phyloP scores from a whole-genome alignment of 1,139 yeast species.

The Suhomyces coccinellae region DNA sequence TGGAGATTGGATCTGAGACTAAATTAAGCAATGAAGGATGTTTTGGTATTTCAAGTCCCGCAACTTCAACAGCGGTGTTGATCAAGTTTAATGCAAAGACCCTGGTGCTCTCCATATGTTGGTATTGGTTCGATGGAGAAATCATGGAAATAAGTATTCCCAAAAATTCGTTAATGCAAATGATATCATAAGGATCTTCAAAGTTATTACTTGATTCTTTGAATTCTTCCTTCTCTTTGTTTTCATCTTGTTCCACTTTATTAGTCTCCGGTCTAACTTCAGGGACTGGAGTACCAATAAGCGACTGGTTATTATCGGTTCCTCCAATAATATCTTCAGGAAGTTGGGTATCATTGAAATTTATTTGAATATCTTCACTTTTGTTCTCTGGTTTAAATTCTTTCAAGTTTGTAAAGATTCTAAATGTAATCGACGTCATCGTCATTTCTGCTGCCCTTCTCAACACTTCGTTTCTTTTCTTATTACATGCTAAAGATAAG shows the following conservation, averaged over 20 bases:
- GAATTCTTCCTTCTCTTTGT: not conserved
- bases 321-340: slow-evolving; percentile 48
- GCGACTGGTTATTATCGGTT: slow-evolving; percentile 22
- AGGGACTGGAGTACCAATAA: slow-evolving; percentile 14
- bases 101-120: slow-evolving; percentile 84
- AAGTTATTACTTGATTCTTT: not conserved
- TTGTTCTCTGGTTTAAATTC: slow-evolving; percentile 53
- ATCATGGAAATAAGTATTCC: slow-evolving; percentile 80
- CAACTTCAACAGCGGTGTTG: slow-evolving; percentile 77
- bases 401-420: slow-evolving; percentile 63
- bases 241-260: slow-evolving; percentile 4
- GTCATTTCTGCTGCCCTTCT: slow-evolving; percentile 90
- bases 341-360: slow-evolving; percentile 35
- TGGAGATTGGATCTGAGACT: slow-evolving; percentile 77
- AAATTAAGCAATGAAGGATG: slow-evolving; percentile 69
- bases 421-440: slow-evolving; percentile 66
- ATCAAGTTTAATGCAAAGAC: slow-evolving; percentile 78
- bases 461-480: slow-evolving; percentile 85
- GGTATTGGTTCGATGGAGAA: slow-evolving; percentile 78
- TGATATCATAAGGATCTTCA: slow-evolving; percentile 61
- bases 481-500: slow-evolving; percentile 88
- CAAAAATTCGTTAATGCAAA: slow-evolving; percentile 66
- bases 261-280: slow-evolving; percentile 9
- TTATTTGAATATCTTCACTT: slow-evolving; percentile 33
- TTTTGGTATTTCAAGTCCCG: slow-evolving; percentile 65